A percentile compares a stretch with the other conserved stretches of the same genome.
Evolutionary conservation across 179 eudicot genomes (phyloP).

Genomic region (Silene noctiflora): DNA sequence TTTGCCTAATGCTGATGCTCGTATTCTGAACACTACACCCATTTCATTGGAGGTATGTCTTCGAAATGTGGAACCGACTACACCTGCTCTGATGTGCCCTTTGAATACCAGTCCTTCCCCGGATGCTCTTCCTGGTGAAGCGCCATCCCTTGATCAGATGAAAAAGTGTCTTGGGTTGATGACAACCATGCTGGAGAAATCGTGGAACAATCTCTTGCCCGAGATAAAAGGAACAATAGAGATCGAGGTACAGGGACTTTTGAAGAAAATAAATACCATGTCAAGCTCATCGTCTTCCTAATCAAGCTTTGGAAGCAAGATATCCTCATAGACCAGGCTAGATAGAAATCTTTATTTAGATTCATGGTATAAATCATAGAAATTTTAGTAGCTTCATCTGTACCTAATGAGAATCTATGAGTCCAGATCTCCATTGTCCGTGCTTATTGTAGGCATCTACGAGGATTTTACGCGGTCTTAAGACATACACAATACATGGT

Average conservation of each 20-base stretch:
- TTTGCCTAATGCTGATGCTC: slow-evolving; percentile 21
- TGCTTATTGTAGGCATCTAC: background rate
- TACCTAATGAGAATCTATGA: background rate
- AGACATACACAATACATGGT: too few relatives aligned
- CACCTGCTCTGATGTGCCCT: slow-evolving; percentile 13
- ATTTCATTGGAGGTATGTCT: slow-evolving; percentile 41
- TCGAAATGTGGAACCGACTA: slow-evolving; percentile 28
- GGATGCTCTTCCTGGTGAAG: slow-evolving; percentile 26
- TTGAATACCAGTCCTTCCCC: background rate
- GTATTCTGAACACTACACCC: slow-evolving; percentile 22
- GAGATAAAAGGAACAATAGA: slow-evolving; percentile 56
- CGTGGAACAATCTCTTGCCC: slow-evolving; percentile 58
- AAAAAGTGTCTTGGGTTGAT: slow-evolving; percentile 68
- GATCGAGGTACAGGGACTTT: slow-evolving; percentile 50
- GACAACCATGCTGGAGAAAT: slow-evolving; percentile 72
- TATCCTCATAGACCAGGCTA: background rate
- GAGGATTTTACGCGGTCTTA: too few relatives aligned
- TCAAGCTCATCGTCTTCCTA: slow-evolving; percentile 45
- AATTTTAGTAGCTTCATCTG: slow-evolving; percentile 5
- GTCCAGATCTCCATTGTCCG: slow-evolving; percentile 7
- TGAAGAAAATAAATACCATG: slow-evolving; percentile 53
- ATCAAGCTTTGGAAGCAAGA: slow-evolving; percentile 15
- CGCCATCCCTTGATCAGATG: slow-evolving; percentile 47
- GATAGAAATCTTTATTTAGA: slow-evolving; percentile 7
- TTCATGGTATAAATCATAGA: background rate